Conservation (phyloP, 768 basidiomycete species). For the Thelephora ganbajun region DNA sequence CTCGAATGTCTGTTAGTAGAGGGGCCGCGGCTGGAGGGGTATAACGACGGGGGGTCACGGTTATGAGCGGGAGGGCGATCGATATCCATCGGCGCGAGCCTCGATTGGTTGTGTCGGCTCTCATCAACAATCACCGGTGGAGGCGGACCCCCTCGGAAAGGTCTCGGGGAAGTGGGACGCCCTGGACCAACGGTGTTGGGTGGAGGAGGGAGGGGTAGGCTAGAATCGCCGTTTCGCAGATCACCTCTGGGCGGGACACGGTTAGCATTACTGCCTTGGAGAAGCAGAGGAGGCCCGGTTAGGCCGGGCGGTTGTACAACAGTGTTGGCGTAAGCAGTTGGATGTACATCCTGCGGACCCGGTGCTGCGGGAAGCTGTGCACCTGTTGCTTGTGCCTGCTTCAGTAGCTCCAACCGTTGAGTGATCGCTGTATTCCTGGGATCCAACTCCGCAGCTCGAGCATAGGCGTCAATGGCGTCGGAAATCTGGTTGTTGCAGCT, state of each 20-base stretch:
- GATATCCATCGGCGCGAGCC: constrained; percentile 67
- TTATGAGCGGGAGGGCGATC: constrained; percentile 21
- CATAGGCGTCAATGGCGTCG: constrained; percentile 97
- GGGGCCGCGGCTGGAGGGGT: constrained; percentile 31
- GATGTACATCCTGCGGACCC: constrained; percentile 90
- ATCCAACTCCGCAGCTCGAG: constrained; percentile 88
- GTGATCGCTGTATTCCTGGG: constrained; percentile 74
- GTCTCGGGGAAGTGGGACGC: constrained; percentile 45
- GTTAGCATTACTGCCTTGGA: constrained; percentile 32
- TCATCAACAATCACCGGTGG: constrained; percentile 75
- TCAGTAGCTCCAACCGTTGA: constrained; percentile 63
- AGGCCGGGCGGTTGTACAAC: constrained; percentile 57
- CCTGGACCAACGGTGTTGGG: constrained; percentile 18
- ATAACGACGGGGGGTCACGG: constrained; percentile 37
- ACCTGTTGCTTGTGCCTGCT: constrained; percentile 65
- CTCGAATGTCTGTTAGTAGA: constrained; percentile 9
- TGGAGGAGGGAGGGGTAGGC: constrained; percentile 40
- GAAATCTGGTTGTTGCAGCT: constrained; percentile 98
- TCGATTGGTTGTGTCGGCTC: constrained; percentile 46
- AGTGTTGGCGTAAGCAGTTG: constrained; percentile 80
- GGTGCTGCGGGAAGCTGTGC: constrained; percentile 75
- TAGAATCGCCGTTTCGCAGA: constrained; percentile 14
- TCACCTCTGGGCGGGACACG: constrained; percentile 43
- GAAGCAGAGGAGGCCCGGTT: constrained; percentile 49
- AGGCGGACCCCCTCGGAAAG: constrained; percentile 74